A percentile compares a stretch with the other conserved stretches of the same genome.
phyloP scores from a whole-genome alignment of 768 basidiomycete genomes.

The Psilocybe azurescens region DNA sequence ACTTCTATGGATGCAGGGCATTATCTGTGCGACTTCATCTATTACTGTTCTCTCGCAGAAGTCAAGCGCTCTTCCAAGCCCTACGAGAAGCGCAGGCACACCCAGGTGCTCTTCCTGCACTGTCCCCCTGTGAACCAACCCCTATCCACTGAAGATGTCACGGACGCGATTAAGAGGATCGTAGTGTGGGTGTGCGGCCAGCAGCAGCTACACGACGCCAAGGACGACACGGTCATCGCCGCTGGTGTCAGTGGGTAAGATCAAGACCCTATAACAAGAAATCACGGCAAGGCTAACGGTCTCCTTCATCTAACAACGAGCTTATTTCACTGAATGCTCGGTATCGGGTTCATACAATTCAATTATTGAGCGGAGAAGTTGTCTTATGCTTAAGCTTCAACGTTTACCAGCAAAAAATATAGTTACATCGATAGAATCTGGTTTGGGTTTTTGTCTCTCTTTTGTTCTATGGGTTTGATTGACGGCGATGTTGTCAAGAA shows the following conservation, averaged over 20 bases:
- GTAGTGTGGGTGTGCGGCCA: constrained; percentile 63
- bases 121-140: constrained; percentile 74
- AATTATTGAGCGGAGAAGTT: background rate
- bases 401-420: background rate
- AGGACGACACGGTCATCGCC: constrained; percentile 25
- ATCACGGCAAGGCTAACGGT: background rate
- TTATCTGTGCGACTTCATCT: constrained; percentile 78
- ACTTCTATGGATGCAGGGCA: constrained; percentile 79
- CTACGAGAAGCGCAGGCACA: constrained; percentile 44
- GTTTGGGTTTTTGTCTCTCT: background rate
- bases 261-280: background rate
- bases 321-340: background rate
- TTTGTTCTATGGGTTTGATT: background rate
- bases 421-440: background rate
- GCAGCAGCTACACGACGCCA: constrained; percentile 37
- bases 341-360: background rate
- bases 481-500: background rate
- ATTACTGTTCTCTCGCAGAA: constrained; percentile 78
- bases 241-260: constrained; percentile 8
- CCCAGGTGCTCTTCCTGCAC: constrained; percentile 71
- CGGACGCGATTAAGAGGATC: constrained; percentile 64
- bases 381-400: background rate
- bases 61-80: constrained; percentile 53
- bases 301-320: background rate
- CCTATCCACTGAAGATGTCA: constrained; percentile 67